phyloP scores from a whole-genome alignment of 345 rosid species.

The Linum lewisii region DNA sequence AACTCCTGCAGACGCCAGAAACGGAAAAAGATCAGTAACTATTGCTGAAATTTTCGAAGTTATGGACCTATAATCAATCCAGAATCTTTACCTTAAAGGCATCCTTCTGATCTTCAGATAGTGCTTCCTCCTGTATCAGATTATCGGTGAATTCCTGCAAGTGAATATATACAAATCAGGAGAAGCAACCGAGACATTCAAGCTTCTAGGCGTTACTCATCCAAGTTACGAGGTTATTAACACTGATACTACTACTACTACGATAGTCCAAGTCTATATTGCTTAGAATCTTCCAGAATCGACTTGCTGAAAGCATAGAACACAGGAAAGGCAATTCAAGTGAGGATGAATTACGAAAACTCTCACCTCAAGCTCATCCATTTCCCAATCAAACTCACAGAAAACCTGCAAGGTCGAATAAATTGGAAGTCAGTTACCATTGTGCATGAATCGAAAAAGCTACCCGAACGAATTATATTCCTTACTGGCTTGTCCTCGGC shows the following conservation, averaged over 20 bases:
- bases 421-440: constrained; percentile 10
- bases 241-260: too few relatives aligned
- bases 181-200: neutral
- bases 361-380: constrained; percentile 77
- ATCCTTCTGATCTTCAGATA: constrained; percentile 76
- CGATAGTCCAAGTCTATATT: too few relatives aligned
- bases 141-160: constrained; percentile 65
- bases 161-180: constrained; percentile 12
- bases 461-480: neutral
- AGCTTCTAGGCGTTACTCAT: too few relatives aligned
- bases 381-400: constrained; percentile 91
- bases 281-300: too few relatives aligned
- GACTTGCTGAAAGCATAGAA: too few relatives aligned
- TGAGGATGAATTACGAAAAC: neutral
- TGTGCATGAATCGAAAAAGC: neutral
- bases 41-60: neutral
- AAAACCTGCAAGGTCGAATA: constrained; percentile 54
- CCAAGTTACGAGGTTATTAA: too few relatives aligned
- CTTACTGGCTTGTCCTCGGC: constrained; percentile 77
- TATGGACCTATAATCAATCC: constrained; percentile 7
- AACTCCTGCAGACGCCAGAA: constrained; percentile 41
- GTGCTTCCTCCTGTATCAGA: constrained; percentile 45
- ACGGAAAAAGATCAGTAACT: neutral
- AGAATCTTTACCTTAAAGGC: constrained; percentile 53
- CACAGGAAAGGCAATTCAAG: too few relatives aligned